These are phyloP conservation scores for Fomitopsis pinicola DNA, from an alignment of 1,284 basidiomycete genomes.

Conservation along the genomic window DNA sequence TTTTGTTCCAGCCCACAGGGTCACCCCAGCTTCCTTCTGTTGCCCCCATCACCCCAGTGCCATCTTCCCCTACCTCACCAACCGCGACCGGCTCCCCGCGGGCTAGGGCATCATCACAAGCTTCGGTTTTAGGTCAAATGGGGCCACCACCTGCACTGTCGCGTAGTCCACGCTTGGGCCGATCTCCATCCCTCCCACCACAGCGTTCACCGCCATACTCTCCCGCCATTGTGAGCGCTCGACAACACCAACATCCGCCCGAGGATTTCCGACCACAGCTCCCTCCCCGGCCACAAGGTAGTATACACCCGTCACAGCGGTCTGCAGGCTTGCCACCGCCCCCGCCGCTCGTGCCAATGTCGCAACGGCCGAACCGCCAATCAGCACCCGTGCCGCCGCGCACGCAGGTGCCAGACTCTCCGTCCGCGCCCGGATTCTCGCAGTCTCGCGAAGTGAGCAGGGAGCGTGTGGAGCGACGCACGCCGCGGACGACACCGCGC, in stretches of 20 bases:
- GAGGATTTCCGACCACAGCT: conserved; percentile 71
- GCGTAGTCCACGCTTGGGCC: conserved; percentile 8
- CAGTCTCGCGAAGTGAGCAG: not conserved
- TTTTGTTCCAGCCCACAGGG: conserved; percentile 50
- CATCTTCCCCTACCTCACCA: not conserved
- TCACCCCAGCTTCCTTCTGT: conserved; percentile 68
- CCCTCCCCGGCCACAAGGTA: conserved; percentile 62
- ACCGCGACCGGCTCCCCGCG: not conserved
- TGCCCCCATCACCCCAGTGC: conserved; percentile 38
- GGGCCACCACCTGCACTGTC: conserved; percentile 5
- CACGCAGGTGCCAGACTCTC: conserved; percentile 21
- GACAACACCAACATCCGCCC: conserved; percentile 16
- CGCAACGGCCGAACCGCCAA: conserved; percentile 17
- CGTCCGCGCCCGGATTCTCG: not conserved
- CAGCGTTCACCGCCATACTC: conserved; percentile 2
- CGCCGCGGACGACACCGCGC: not conserved
- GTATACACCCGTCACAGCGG: conserved; percentile 72
- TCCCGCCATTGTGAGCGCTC: conserved; percentile 9
- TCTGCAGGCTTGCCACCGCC: conserved; percentile 21
- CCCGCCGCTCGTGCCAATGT: conserved; percentile 8
- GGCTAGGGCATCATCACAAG: not conserved
- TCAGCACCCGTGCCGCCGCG: conserved; percentile 13
- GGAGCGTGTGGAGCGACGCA: not conserved
- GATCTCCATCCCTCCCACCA: conserved; percentile 10
- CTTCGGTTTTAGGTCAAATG: conserved; percentile 23